A percentile compares a stretch with the other conserved stretches of the same genome.
Evolutionary conservation across 2,329 filamentous ascomycete genomes (phyloP).

Genomic region (Colletotrichum tropicicola): DNA sequence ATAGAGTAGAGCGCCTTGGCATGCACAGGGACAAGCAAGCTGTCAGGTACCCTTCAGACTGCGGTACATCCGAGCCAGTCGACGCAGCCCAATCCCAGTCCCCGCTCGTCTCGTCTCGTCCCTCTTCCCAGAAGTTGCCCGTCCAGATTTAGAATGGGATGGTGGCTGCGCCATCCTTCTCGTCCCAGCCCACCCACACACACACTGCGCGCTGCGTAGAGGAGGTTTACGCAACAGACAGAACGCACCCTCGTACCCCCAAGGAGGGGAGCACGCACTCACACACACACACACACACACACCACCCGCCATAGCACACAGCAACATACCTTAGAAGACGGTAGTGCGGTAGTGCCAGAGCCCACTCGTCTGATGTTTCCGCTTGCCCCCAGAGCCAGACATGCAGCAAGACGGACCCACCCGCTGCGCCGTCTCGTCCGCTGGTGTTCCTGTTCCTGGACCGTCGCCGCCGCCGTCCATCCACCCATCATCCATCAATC

Average conservation of each 20-base stretch:
- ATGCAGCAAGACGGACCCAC: slow-evolving; percentile 37
- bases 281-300: no score
- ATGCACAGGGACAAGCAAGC: slow-evolving; percentile 12
- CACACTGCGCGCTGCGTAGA: background rate
- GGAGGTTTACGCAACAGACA: background rate
- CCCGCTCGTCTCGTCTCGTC: slow-evolving; percentile 12
- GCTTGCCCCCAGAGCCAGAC: slow-evolving; percentile 49
- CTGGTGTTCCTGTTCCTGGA: slow-evolving; percentile 41
- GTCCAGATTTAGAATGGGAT: slow-evolving; percentile 47
- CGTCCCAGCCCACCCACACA: slow-evolving; percentile 23
- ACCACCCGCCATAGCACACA: background rate
- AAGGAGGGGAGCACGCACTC: no score
- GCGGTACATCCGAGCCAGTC: slow-evolving; percentile 26
- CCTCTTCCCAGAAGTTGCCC: slow-evolving; percentile 31
- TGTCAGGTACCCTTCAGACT: slow-evolving; percentile 22
- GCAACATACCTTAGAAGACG: background rate
- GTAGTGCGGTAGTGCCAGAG: slow-evolving; percentile 1
- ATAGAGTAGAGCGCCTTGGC: slow-evolving; percentile 7
- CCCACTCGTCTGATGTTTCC: slow-evolving; percentile 48
- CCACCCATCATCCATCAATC: slow-evolving; percentile 6
- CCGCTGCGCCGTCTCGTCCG: slow-evolving; percentile 38
- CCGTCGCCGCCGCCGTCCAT: slow-evolving; percentile 32
- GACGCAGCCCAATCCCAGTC: no score
- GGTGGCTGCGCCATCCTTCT: slow-evolving; percentile 45
- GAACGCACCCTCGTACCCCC: background rate